A percentile compares a stretch with the other conserved stretches of the same genome.
Conservation (phyloP, 805 yeast species). For the Metschnikowia cubensis region DNA sequence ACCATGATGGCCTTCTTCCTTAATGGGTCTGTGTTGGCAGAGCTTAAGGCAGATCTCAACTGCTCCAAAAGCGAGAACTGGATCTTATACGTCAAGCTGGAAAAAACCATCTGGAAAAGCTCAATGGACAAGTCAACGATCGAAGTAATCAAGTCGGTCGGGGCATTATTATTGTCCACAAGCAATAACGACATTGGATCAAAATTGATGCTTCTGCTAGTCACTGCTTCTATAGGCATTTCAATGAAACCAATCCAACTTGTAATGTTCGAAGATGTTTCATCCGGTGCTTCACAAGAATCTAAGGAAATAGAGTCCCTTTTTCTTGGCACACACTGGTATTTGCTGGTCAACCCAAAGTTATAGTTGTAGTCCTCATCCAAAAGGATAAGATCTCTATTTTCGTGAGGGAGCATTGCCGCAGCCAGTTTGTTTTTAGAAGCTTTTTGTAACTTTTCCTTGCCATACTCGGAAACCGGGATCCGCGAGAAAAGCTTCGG, state of each 20-base stretch:
- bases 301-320: background rate
- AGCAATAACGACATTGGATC: conserved; percentile 30
- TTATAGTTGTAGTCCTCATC: conserved; percentile 47
- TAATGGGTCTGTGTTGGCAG: conserved; percentile 30
- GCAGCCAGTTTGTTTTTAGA: conserved; percentile 14
- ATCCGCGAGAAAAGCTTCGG: conserved; percentile 26
- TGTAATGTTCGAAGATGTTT: background rate
- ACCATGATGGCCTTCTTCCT: conserved; percentile 48
- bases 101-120: conserved; percentile 66
- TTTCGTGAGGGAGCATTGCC: conserved; percentile 21
- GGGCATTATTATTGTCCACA: conserved; percentile 23
- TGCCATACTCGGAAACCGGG: conserved; percentile 6
- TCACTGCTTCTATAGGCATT: conserved; percentile 17
- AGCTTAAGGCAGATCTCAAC: conserved; percentile 50
- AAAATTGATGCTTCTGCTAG: conserved; percentile 27
- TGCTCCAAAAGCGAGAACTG: conserved; percentile 87
- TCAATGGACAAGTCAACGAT: conserved; percentile 77
- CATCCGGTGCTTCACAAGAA: background rate
- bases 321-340: conserved; percentile 8
- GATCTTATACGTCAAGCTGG: conserved; percentile 67
- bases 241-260: conserved; percentile 35
- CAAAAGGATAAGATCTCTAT: conserved; percentile 28
- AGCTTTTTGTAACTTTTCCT: conserved; percentile 19
- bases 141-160: conserved; percentile 30
- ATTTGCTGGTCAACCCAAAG: conserved; percentile 54